Evolutionary conservation across 306 rosid genomes (phyloP).

Genomic region (Malus sieversii): DNA sequence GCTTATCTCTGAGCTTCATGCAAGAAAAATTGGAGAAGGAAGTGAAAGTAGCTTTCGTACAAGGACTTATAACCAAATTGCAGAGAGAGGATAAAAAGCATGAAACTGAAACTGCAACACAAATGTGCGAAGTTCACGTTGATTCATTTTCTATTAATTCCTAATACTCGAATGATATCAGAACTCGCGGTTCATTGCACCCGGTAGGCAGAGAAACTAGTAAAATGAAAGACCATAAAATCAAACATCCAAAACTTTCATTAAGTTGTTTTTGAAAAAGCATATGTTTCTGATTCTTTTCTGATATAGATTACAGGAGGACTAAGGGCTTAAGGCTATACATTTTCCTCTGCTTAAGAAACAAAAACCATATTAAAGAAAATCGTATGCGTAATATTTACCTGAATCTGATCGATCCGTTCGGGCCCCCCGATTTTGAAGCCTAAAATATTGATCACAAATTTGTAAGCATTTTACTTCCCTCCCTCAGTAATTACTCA

Average conservation of each 20-base stretch:
- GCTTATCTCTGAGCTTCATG: constrained; percentile 83
- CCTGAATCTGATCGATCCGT: constrained; percentile 93
- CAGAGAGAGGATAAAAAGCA: not conserved
- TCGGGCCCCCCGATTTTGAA: constrained; percentile 90
- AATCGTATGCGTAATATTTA: constrained; percentile 26
- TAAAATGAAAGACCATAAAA: not conserved
- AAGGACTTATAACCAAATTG: not conserved
- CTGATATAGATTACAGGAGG: too few relatives aligned
- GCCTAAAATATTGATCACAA: constrained; percentile 65
- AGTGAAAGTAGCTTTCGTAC: not conserved
- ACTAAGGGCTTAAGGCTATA: too few relatives aligned
- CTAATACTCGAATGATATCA: not conserved
- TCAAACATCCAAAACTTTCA: not conserved
- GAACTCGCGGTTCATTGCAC: not conserved
- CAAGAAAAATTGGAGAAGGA: constrained; percentile 21
- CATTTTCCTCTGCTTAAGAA: not conserved
- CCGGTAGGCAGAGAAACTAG: not conserved
- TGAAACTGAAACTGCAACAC: not conserved
- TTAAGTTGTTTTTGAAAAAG: not conserved
- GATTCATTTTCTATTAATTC: not conserved
- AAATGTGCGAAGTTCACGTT: not conserved
- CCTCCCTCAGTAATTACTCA: constrained; percentile 1
- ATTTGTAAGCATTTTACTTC: constrained; percentile 18
- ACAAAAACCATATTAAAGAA: not conserved
- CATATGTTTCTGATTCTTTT: not conserved